Evolutionary conservation across 2,329 filamentous ascomycete species (phyloP), one percentile per base, ranked within the genome.

Genomic region (Colletotrichum aenigma): DNA sequence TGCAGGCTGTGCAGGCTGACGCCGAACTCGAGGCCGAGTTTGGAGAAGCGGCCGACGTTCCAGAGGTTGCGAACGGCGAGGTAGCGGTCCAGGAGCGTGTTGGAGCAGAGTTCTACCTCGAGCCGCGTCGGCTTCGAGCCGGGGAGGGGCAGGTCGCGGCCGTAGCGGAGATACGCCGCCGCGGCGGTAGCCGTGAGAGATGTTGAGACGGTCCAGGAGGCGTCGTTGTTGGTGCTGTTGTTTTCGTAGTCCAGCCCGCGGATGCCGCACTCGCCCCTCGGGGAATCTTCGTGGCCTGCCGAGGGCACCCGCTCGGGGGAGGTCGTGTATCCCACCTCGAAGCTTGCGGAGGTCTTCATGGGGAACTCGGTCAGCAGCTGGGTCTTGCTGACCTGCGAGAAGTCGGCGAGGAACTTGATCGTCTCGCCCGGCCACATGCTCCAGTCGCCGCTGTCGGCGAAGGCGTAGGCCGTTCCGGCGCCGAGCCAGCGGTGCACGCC

Each of bases 51-150:
- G 43, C 87, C 86, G 60, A 85, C 78, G 48, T 82, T 83, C 78
- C 82, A 87, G 66, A 89, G 82, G 61, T 85, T 86, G 6, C 88
- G 86, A 52, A 89, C 77, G 30, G 87, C 86, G 5, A 89, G 78
- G 76, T 85, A 85, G 34, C 83, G 83, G 34, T 85, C 81, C 21
- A 81, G 81, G 38, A 83, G 79, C 1, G 81, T 82, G 72, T 81
- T 84, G 38, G 82, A 83, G 26, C 84, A 86, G 2, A 89, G 78
- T 70, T 89, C 87, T 10, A 86, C 80, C 72, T 89, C 87, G 18
- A 88, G 55, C 10, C 85, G 84, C 62, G 86, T 79, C 13, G 80
- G 75, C 7, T 48, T 74, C 10, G 56, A 10, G 10, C 67, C 61
- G 28, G 78, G 78, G 15, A 84, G 78, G 3, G 81, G 79, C 6